phyloP scores from a whole-genome alignment of 306 rosid species.

The Biancaea sappan region DNA sequence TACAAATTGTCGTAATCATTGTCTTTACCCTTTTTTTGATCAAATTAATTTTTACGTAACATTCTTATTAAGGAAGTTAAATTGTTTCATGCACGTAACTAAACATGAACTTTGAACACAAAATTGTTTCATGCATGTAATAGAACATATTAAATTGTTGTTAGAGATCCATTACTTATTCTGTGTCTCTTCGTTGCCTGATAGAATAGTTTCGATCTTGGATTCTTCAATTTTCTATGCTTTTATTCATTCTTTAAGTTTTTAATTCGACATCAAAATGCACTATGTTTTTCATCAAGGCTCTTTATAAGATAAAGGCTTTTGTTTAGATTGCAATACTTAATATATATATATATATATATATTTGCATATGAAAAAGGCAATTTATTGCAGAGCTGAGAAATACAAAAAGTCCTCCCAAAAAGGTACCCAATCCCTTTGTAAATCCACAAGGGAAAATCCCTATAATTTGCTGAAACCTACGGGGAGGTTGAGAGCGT shows the following conservation, averaged over 20 bases:
- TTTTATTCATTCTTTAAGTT: not conserved
- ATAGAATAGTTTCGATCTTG: not conserved
- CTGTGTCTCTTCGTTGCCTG: not conserved
- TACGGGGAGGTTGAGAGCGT: not conserved
- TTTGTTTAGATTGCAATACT: not conserved
- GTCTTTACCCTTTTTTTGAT: slow-evolving; percentile 16
- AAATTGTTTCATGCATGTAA: slow-evolving; percentile 1
- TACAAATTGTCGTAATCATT: slow-evolving; percentile 21
- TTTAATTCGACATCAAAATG: not conserved
- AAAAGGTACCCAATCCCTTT: not conserved
- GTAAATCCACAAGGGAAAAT: not conserved
- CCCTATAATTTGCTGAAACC: not conserved
- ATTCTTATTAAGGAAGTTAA: slow-evolving; percentile 25
- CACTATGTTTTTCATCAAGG: not conserved
- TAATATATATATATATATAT: too few relatives aligned
- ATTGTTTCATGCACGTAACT: slow-evolving; percentile 7
- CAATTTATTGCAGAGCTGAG: not conserved
- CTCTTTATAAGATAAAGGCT: not conserved
- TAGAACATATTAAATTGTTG: not conserved
- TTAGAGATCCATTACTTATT: not conserved
- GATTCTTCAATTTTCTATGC: not conserved
- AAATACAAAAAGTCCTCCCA: not conserved
- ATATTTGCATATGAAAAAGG: not conserved
- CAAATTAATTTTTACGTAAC: not conserved
- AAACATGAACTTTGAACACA: too few relatives aligned